phyloP scores from a whole-genome alignment of 371 early-diverging fungal species.

The Rhizopus delemar region DNA sequence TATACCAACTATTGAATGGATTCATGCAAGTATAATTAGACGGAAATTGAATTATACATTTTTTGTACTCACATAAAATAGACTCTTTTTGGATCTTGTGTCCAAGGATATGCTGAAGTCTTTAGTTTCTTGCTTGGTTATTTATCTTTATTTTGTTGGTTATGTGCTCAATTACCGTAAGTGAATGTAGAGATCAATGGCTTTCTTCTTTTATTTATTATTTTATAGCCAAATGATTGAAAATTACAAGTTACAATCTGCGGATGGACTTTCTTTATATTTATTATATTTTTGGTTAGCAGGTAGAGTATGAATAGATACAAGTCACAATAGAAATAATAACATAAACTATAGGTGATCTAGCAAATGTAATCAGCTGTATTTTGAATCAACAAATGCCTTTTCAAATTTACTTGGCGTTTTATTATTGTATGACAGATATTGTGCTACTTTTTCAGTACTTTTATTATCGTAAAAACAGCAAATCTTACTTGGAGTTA shows the following conservation, averaged over 20 bases:
- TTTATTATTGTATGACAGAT: slow-evolving; percentile 26
- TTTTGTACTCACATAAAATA: slow-evolving; percentile 6
- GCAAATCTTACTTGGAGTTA: background rate
- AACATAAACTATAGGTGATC: slow-evolving; percentile 52
- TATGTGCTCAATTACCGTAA: slow-evolving; percentile 36
- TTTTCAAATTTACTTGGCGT: slow-evolving; percentile 26
- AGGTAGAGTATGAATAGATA: slow-evolving; percentile 33
- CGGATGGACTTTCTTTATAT: slow-evolving; percentile 55
- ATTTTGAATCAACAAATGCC: slow-evolving; percentile 57
- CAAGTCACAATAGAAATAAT: background rate
- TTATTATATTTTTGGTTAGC: slow-evolving; percentile 69
- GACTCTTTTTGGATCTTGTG: slow-evolving; percentile 25
- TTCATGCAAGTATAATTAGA: slow-evolving; percentile 17
- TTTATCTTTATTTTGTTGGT: slow-evolving; percentile 31
- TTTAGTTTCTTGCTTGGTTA: slow-evolving; percentile 27
- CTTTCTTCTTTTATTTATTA: background rate
- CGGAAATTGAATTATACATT: background rate
- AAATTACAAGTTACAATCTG: slow-evolving; percentile 53
- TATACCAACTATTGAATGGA: slow-evolving; percentile 22
- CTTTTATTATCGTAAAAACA: slow-evolving; percentile 18
- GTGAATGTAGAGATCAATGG: background rate
- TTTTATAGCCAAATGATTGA: slow-evolving; percentile 52
- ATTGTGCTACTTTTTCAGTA: slow-evolving; percentile 27
- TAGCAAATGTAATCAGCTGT: slow-evolving; percentile 69
- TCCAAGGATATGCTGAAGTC: slow-evolving; percentile 25